Evolutionary conservation across 345 rosid genomes (phyloP), one percentile per base, ranked within the genome.

Genomic region (Lumnitzera littorea): DNA sequence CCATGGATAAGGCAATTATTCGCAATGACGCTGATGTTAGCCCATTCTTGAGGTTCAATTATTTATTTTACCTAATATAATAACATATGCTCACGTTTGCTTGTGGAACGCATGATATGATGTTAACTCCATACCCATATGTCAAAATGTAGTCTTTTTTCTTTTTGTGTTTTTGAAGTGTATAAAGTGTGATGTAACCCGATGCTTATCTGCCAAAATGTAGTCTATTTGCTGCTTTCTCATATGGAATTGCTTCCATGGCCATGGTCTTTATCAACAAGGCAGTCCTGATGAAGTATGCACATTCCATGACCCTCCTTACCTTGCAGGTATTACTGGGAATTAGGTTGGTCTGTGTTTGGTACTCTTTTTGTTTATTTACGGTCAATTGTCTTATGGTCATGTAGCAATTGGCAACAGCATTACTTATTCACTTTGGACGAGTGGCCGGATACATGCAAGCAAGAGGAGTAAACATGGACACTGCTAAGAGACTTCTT

Each of bases 191-290:
- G 10, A 36, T 36, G 43, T 14, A 43, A 14, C 29, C 57, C 14
- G 5, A 16, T 12, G 23, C 14, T 12, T 12, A 20, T 17, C 13
- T 17, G 36, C 24, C 12, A 36, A 36, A 36, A 64, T 84, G 81
- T 70, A 94, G 97, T 76, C 72, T 94, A 68, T 53, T 74, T 61
- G 65, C 97, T 51, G 97, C 99, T 12, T 60, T 90, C 61, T 86
- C 97, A 3, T 94, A 94, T 84, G 99, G 97, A 57, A 52, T 82
- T 72, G 85, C 91, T 72, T 94, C 97, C 1, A 94, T 94, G 99
- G 95, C 96, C 4, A 94, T 94, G 99, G 99, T 90, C 57, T 94
- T 94, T 64, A 90, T 94, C 77, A 94, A 94, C 53, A 94, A 90
- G 74, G 96, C 96, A 41, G 82, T 90, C 57, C 59, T 94, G 41